Base-by-base conservation (phyloP, 441 rosid genomes). In the Pelargonium myrrhifolium region DNA sequence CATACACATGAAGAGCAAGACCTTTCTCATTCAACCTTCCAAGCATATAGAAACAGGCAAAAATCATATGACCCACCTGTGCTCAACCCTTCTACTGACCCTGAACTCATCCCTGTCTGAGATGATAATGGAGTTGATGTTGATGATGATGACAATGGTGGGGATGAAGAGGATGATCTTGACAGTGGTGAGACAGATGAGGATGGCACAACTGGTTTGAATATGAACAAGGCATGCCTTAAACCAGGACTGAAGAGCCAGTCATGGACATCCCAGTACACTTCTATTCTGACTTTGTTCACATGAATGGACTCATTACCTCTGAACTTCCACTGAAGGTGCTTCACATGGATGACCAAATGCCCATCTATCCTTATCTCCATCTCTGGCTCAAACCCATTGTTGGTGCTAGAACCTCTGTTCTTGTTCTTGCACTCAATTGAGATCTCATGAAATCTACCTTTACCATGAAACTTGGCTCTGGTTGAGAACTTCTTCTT, bases 261-360 rank as follows among this genome's bases (percentile, higher is more conserved):
- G 59, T 92, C 96, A 70, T 92, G 96, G 39, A 92, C 96, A 72
- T 92, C 97, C 80, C 94, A 92, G 39, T 84, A 89, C 7, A 89
- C 89, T 73, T 87, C 89, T 7, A 92, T 78, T 10, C 86, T 81
- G 7, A 83, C 72, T 75, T 82, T 84, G 17, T 85, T 85, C 2
- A 92, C 75, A 67, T 81, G 65, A 51, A 89, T 82, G 9, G 83
- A 84, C 65, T 86, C 87, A 28, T 89, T 89, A 42, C 97, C 97
- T 69, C 92, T 85, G 40, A 91, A 91, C 45, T 89, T 89, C 96
- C 96, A 92, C 45, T 87, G 92, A 2, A 92, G 85, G 76, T 84
- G 94, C 81, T 82, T 86, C 64, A 92, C 91, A 11, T 83, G 86
- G 26, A 92, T 80, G 11, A 83, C 84, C 72, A 84, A 75, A 39